A percentile compares a stretch with the other conserved stretches of the same genome.
Evolutionary conservation across 305 asterid genomes (phyloP).

Genomic region (Nicotiana rustica): DNA sequence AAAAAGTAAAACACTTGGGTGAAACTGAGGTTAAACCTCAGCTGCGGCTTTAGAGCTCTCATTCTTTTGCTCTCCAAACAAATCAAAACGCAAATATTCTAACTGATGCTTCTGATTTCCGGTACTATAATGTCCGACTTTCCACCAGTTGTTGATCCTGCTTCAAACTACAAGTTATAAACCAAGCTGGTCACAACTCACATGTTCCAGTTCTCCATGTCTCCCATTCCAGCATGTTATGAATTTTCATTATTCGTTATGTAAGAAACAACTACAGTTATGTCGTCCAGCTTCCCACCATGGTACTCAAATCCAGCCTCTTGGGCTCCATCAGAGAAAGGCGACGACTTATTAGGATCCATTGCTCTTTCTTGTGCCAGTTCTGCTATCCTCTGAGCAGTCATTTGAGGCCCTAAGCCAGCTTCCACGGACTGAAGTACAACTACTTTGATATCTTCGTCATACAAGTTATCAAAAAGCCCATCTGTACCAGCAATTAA

Average conservation of each 20-base stretch:
- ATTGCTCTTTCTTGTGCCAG: conserved; percentile 40
- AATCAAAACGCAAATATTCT: conserved; percentile 22
- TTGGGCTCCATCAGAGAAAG: conserved; percentile 41
- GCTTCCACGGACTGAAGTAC: conserved; percentile 38
- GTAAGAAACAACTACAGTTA: conserved; percentile 42
- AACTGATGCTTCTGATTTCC: not conserved
- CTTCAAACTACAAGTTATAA: not conserved
- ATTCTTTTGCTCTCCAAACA: not conserved
- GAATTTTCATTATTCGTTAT: conserved; percentile 29
- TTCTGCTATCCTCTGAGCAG: conserved; percentile 42
- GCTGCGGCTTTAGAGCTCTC: conserved; percentile 6
- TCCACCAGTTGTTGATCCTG: not conserved
- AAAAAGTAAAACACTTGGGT: not conserved
- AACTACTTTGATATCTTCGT: conserved; percentile 37
- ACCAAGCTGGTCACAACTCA: not conserved
- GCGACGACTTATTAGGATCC: conserved; percentile 34
- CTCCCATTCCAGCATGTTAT: not conserved
- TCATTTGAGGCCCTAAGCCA: conserved; percentile 41
- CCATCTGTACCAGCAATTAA: conserved; percentile 44
- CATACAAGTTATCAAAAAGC: conserved; percentile 41
- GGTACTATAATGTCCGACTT: not conserved
- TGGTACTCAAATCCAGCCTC: conserved; percentile 41
- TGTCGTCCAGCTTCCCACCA: conserved; percentile 44
- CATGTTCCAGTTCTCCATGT: not conserved
- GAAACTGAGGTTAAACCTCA: not conserved